Conservation (phyloP, 106 monocot species). For the Phalaenopsis aphrodite region DNA sequence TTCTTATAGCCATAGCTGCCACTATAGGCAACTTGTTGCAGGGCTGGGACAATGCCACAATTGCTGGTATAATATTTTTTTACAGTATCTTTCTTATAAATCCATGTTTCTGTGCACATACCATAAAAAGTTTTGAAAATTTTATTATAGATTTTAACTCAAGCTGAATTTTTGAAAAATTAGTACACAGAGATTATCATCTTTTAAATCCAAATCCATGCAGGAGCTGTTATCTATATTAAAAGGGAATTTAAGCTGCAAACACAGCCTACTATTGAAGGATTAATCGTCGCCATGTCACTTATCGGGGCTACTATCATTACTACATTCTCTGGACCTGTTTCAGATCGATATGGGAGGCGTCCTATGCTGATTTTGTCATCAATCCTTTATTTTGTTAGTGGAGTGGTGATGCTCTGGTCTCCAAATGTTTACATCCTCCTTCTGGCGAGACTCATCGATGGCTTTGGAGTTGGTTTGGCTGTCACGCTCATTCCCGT, state of each 20-base stretch:
- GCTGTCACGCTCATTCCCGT: conserved; percentile 29
- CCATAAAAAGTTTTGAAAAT: background rate
- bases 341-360: conserved; percentile 20
- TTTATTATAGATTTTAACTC: background rate
- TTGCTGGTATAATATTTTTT: conserved; percentile 21
- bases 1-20: conserved; percentile 33
- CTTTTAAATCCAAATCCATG: background rate
- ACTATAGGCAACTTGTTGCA: conserved; percentile 35
- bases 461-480: conserved; percentile 31
- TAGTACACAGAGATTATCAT: background rate
- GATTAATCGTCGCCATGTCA: conserved; percentile 30
- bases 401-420: conserved; percentile 30
- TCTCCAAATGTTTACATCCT: conserved; percentile 27
- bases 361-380: conserved; percentile 30
- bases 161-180: background rate
- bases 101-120: too few relatives aligned
- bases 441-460: conserved; percentile 27
- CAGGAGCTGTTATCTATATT: conserved; percentile 31
- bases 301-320: conserved; percentile 34
- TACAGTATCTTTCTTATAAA: background rate
- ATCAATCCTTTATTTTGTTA: conserved; percentile 22
- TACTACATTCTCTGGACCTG: conserved; percentile 34
- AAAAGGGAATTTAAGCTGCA: conserved; percentile 32
- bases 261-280: conserved; percentile 22
- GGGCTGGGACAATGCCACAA: conserved; percentile 50